Evolutionary conservation across 192 early-diverging fungal species (phyloP).

Genomic region (Mortierella claussenii): DNA sequence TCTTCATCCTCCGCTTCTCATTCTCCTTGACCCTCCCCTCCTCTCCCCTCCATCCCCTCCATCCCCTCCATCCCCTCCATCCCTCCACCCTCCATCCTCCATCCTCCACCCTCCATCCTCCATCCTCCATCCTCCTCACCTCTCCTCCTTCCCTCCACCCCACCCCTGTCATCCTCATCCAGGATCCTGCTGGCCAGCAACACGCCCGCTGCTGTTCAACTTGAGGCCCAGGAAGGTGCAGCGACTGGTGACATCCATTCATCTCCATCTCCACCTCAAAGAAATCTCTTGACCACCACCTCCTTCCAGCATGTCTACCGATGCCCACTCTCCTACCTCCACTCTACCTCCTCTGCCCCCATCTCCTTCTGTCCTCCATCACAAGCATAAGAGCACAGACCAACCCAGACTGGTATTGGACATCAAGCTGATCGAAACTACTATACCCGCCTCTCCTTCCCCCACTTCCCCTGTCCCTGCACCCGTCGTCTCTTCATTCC

Average conservation of each 20-base stretch:
- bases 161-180: too few species aligned
- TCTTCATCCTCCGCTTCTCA: background rate
- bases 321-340: background rate
- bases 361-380: too few species aligned
- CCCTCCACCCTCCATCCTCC: background rate
- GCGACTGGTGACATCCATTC: too few species aligned
- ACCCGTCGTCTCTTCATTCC: background rate
- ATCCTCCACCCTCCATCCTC: background rate
- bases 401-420: background rate
- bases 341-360: too few species aligned
- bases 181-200: too few species aligned
- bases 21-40: background rate
- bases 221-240: too few species aligned
- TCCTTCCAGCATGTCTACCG: too few species aligned
- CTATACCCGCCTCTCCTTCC: background rate
- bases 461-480: background rate
- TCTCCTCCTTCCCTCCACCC: conserved; percentile 1
- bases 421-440: background rate
- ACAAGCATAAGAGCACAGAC: background rate
- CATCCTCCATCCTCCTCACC: background rate
- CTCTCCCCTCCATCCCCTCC: background rate
- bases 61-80: too few species aligned
- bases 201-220: too few species aligned
- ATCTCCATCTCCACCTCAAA: too few species aligned
- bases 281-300: too few species aligned